Conservation (phyloP, 2,329 filamentous ascomycete species). For the Aureobasidium namibiae region DNA sequence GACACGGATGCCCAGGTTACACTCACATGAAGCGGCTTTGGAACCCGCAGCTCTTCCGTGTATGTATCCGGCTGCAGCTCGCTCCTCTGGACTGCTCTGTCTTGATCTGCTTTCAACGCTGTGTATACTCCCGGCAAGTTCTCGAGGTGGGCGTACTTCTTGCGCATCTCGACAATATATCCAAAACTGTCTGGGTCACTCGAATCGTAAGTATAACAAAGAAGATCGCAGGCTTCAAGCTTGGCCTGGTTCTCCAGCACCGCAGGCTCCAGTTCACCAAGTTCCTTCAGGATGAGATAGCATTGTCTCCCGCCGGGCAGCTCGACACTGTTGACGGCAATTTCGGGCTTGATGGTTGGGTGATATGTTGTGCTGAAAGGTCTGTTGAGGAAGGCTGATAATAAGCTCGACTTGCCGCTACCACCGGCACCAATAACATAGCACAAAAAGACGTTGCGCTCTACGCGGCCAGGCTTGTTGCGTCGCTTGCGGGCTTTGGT, state of each 20-base stretch:
- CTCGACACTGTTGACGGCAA: conserved; percentile 93
- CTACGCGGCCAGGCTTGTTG: conserved; percentile 72
- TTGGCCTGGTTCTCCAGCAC: conserved; percentile 88
- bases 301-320: conserved; percentile 93
- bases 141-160: conserved; percentile 73
- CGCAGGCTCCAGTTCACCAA: conserved; percentile 90
- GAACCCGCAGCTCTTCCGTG: conserved; percentile 76
- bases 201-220: conserved; percentile 95
- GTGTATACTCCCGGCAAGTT: conserved; percentile 87
- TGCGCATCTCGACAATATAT: conserved; percentile 75
- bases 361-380: conserved; percentile 78
- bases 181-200: conserved; percentile 93
- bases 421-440: conserved; percentile 81
- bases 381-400: conserved; percentile 84
- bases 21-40: conserved; percentile 85
- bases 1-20: conserved; percentile 90
- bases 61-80: conserved; percentile 90
- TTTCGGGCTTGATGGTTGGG: conserved; percentile 89
- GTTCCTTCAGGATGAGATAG: conserved; percentile 90
- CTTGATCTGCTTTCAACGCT: conserved; percentile 87
- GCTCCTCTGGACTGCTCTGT: conserved; percentile 92
- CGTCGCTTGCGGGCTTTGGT: conserved; percentile 86
- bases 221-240: conserved; percentile 83
- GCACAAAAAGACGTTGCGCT: conserved; percentile 88
- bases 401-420: conserved; percentile 82